Evolutionary conservation across 2,329 filamentous ascomycete species (phyloP), one percentile per base, ranked within the genome.

Genomic region (Passalora sequoiae): DNA sequence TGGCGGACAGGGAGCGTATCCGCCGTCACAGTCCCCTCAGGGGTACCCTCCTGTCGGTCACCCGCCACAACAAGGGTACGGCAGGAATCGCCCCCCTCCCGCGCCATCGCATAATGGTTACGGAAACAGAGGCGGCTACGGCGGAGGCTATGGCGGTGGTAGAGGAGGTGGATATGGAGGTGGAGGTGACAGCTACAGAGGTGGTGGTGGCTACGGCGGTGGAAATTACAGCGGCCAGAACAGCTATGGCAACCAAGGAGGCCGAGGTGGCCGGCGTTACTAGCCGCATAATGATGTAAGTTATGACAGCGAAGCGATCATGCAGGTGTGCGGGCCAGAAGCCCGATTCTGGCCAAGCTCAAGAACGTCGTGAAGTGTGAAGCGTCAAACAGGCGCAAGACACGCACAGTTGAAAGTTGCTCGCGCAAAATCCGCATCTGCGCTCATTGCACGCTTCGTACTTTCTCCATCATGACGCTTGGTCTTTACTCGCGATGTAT

Each of bases 61-160:
- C 29, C 49, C 58, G 25, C 49, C 53, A 15, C 40, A 30, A 22
- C 30, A 22, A 39, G 47, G 24, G 13, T 38, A 44, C 17, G 41
- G 39, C 10, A 25, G 41, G 43, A 5, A 33, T 10, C 19, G 41
- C 5, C 33, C 19, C 5, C 42, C 42, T 4, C 36, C 19, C 3
- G 28, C 35, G 5, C 51, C 56, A n/a, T 46, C 47, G 8, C 54
- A 53, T 29, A 50, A 50, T n/a, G 52, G 53, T 1, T 55, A 58
- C 41, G 53, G 51, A 15, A 31, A 56, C 2, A 47, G 53, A 13
- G 59, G 58, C 17, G 49, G 49, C 29, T 36, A 48, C 36, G 46
- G 54, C 21, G 40, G 49, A 21, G 43, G 60, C 6, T 56, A 60
- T 9, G 47, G 56, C 8, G 47, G 56, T 19, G 50, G 56, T 25